Percentiles rank a stretch among this genome's conserved stretches.
phyloP scores from a whole-genome alignment of 169 alveolate genomes.

The Eimeria maxima region DNA sequence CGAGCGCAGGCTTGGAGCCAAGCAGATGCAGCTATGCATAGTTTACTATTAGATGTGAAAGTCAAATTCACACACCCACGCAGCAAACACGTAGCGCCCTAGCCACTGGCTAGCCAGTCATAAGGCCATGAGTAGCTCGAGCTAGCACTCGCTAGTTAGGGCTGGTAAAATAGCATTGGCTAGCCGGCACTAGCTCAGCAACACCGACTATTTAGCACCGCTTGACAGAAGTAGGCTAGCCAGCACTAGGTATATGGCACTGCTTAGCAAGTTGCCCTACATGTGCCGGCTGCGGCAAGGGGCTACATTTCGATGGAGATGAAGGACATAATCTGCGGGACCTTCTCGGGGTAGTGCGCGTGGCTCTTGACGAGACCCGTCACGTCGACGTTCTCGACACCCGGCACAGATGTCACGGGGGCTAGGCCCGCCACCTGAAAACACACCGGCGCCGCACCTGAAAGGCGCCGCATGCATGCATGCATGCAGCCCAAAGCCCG shows the following conservation, averaged over 20 bases:
- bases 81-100: background rate
- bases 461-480: too few relatives aligned
- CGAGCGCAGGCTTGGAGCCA: background rate
- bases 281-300: background rate
- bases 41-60: background rate
- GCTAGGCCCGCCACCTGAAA: conserved; percentile 86
- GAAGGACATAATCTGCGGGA: conserved; percentile 75
- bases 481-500: background rate
- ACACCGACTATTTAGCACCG: background rate
- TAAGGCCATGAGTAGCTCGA: background rate
- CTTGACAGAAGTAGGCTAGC: background rate
- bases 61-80: background rate
- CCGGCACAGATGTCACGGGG: conserved; percentile 82
- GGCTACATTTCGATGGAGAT: conserved; percentile 59
- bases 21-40: background rate
- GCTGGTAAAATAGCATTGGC: background rate
- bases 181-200: background rate
- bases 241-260: background rate
- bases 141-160: background rate
- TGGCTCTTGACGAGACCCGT: conserved; percentile 84
- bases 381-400: conserved; percentile 86
- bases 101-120: background rate
- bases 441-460: background rate
- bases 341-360: conserved; percentile 83
- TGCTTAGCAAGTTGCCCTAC: background rate